These are phyloP conservation scores for Acanthamoeba triangularis DNA, from an alignment of 208 protist species.

Conservation along the genomic window DNA sequence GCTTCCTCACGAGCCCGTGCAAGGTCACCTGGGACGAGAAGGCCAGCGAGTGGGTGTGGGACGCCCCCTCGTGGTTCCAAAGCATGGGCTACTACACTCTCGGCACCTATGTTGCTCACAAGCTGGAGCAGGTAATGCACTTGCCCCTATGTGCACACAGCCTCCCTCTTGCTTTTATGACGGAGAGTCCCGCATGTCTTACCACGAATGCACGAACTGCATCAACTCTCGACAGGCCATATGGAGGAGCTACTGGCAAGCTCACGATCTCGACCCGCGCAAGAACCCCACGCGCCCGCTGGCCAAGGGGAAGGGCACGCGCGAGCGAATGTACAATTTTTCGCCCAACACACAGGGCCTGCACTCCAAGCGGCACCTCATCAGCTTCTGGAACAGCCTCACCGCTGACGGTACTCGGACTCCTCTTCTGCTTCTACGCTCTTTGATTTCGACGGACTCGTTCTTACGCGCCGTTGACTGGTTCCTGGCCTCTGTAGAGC, in stretches of 20 bases:
- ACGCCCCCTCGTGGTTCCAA: slow-evolving; percentile 55
- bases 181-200: neutral
- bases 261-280: slow-evolving; percentile 36
- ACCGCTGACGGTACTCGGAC: slow-evolving; percentile 20
- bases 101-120: slow-evolving; percentile 68
- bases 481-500: slow-evolving; percentile 4
- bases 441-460: neutral
- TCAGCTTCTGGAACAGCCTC: slow-evolving; percentile 73
- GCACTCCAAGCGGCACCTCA: slow-evolving; percentile 65
- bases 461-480: neutral
- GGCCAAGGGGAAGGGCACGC: slow-evolving; percentile 60
- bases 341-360: slow-evolving; percentile 70
- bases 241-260: slow-evolving; percentile 68
- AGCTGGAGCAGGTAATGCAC: slow-evolving; percentile 74
- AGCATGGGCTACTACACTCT: slow-evolving; percentile 76
- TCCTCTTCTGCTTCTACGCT: no score
- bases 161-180: neutral
- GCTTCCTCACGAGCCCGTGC: slow-evolving; percentile 50
- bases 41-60: slow-evolving; percentile 66
- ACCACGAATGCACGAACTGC: neutral
- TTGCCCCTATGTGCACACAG: no score
- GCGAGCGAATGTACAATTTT: slow-evolving; percentile 60
- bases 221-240: neutral
- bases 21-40: slow-evolving; percentile 71
- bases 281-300: slow-evolving; percentile 52